Base-by-base conservation (phyloP, 495 filamentous ascomycete species). In the Darksidea phi region DNA sequence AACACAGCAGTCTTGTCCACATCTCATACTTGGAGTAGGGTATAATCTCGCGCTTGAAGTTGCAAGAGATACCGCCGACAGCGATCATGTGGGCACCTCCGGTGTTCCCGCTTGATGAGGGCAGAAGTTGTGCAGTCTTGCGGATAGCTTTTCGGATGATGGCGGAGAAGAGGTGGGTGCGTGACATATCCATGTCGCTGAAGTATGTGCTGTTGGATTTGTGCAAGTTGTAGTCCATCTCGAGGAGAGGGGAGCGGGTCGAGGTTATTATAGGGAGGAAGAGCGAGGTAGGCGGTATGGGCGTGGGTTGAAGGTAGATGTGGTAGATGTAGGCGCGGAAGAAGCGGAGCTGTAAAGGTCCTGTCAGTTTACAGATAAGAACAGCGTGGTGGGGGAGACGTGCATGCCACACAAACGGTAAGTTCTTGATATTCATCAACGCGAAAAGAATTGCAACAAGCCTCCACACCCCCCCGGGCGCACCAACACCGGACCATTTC, bases 211-310 rank as follows among this genome's bases (percentile, higher is more conserved):
- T 84, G 70, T 91, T 91, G 34, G 81, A 84, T 65, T 91, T 94
- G 80, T 94, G 89, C 37, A 89, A 59, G 77, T 94, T 93, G 75
- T 90, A 88, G 74, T 94, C 89, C 68, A 80, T 84, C 71, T 94
- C 89, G 66, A 82, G 78, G 12, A 88, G 71, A 0, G 82, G 76
- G 38, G 83, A 80, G 67, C 81, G 80, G 17, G 80, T 79, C 15
- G 76, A 71, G 15, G 83, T 84, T 57, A 89, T 80, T 58, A 84
- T 71, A 26, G 86, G 86, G 34, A 82, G 79, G 76, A 90, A 90
- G 46, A 90, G 74, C 73, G 67, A 53, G 26, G 73, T 70, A 48
- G 73, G 73, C 12, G 75, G 74, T 23, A 71, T 70, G 50, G 68
- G 70, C 7, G 64, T 73, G 28, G 77, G 77, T 55, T 78, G 77